phyloP scores from a whole-genome alignment of 2,329 filamentous ascomycete species.

The Cladosporium sphaerospermum region DNA sequence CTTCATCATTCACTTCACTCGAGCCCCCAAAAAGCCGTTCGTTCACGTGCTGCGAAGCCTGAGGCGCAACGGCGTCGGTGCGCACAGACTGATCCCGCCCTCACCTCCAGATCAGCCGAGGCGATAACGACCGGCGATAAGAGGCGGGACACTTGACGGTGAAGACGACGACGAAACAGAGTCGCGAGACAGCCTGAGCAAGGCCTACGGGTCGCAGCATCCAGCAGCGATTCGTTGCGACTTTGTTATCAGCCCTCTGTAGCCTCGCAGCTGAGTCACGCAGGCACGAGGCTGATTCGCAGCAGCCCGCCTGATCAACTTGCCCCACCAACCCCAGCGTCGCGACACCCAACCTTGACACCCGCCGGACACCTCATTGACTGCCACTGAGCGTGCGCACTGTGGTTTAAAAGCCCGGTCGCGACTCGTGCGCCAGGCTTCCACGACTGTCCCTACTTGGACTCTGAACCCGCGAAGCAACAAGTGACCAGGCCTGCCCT shows the following conservation, averaged over 20 bases:
- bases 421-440: background rate
- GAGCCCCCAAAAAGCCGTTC: too few relatives aligned
- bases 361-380: background rate
- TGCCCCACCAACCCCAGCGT: background rate
- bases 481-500: constrained; percentile 1
- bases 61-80: background rate
- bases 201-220: background rate
- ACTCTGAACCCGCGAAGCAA: constrained; percentile 1
- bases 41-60: too few relatives aligned
- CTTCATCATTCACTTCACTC: too few relatives aligned
- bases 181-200: background rate
- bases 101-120: background rate
- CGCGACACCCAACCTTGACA: background rate
- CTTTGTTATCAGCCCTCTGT: background rate
- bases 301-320: background rate
- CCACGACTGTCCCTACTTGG: background rate
- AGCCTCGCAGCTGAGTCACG: constrained; percentile 2
- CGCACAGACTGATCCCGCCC: background rate
- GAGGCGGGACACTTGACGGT: background rate
- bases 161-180: background rate
- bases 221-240: background rate
- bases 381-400: background rate
- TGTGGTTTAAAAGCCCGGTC: background rate
- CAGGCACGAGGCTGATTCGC: constrained; percentile 3
- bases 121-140: constrained; percentile 6